A percentile compares a stretch with the other conserved stretches of the same genome.
Conservation (phyloP, 2,329 filamentous ascomycete genomes). For the Chaetomium globosum region DNA sequence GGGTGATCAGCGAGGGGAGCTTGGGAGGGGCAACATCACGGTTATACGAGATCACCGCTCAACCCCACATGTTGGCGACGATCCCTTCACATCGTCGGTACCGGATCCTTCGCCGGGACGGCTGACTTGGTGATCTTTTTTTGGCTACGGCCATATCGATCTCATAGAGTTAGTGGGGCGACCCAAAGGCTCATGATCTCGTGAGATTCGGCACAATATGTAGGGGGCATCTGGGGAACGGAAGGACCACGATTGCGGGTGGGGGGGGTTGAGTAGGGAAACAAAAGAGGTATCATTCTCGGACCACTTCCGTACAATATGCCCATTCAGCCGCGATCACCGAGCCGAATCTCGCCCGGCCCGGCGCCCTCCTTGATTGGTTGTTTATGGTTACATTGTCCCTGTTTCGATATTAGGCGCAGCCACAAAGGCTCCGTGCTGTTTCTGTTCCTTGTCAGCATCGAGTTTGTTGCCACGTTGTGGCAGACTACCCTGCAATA, state of each 20-base stretch:
- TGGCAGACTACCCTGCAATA: background rate
- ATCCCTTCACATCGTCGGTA: background rate
- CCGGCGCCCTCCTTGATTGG: constrained; percentile 22
- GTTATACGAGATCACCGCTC: constrained; percentile 9
- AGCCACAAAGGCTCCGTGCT: constrained; percentile 13
- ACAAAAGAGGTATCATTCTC: background rate
- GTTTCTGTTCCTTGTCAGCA: background rate
- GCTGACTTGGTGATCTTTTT: background rate
- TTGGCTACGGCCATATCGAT: constrained; percentile 3
- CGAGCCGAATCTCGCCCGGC: constrained; percentile 11
- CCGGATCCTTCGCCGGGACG: constrained; percentile 6
- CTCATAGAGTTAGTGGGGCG: constrained; percentile 8
- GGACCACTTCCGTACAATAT: constrained; percentile 19
- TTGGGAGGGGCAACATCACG: background rate
- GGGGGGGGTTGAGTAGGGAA: constrained; percentile 4
- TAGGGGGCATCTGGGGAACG: background rate
- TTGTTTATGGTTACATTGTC: constrained; percentile 11
- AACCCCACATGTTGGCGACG: background rate
- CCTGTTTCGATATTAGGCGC: constrained; percentile 24
- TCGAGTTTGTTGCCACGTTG: constrained; percentile 13
- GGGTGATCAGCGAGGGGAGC: background rate
- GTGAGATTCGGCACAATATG: constrained; percentile 21
- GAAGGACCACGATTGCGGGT: constrained; percentile 7
- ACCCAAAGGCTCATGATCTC: constrained; percentile 3
- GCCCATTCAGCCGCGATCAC: constrained; percentile 27